Percentiles rank a stretch among this genome's conserved stretches.
phyloP scores from a whole-genome alignment of 768 basidiomycete genomes.

The Psilocybe cubensis region DNA sequence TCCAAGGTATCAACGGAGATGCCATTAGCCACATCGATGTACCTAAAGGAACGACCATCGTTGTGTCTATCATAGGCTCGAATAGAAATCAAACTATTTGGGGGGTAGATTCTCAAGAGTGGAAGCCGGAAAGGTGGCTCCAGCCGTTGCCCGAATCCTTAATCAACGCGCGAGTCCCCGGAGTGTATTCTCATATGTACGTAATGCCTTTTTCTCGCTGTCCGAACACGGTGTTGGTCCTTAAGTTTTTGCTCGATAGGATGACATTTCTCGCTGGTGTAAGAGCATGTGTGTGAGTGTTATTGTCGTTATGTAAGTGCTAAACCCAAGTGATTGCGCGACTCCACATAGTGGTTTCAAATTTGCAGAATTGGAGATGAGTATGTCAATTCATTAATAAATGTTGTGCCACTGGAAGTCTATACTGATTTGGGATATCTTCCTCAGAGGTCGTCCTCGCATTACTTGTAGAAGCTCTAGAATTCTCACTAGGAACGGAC shows the following conservation, averaged over 20 bases:
- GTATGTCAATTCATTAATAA: slow-evolving; percentile 27
- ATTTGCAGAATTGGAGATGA: slow-evolving; percentile 47
- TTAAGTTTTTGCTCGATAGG: slow-evolving; percentile 2
- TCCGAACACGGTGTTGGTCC: not conserved
- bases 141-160: slow-evolving; percentile 21
- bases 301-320: not conserved
- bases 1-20: slow-evolving; percentile 39
- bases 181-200: slow-evolving; percentile 22
- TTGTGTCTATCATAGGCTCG: slow-evolving; percentile 38
- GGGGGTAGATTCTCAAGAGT: slow-evolving; percentile 30
- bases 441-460: slow-evolving; percentile 33
- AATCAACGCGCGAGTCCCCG: slow-evolving; percentile 18
- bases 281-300: slow-evolving; percentile 24
- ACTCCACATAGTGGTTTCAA: slow-evolving; percentile 36
- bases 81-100: slow-evolving; percentile 42
- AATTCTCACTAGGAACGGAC: slow-evolving; percentile 29
- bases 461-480: slow-evolving; percentile 28
- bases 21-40: slow-evolving; percentile 40
- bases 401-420: not conserved
- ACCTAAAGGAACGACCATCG: slow-evolving; percentile 43
- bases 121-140: slow-evolving; percentile 30
- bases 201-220: not conserved
- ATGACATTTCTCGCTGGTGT: slow-evolving; percentile 29
- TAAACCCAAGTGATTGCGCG: not conserved
- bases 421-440: not conserved